Evolutionary conservation across 495 filamentous ascomycete genomes (phyloP), one percentile per base, ranked within the genome.

Genomic region (Hypomontagnella monticulosa): DNA sequence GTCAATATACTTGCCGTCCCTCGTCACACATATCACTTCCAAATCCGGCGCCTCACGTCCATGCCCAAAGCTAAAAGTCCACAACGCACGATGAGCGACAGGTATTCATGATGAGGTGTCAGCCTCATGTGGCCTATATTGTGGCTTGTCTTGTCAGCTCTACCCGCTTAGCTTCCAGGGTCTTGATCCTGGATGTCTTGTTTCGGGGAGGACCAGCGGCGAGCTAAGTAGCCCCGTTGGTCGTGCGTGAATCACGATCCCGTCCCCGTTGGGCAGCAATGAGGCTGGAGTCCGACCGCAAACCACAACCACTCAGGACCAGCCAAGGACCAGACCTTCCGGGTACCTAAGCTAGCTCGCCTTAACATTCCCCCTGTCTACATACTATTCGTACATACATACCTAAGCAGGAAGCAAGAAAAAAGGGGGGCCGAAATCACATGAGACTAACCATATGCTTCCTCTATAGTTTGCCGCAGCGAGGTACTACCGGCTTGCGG

Each of bases 401-500:
- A 40, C 48, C 58, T 53, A 56, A 64, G 56, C 42, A 57, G 33
- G 51, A 27, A n/a, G n/a, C n/a, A n/a, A n/a, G n/a, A n/a, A n/a
- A 55, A 60, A 49, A n/a, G 34, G 37, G 36, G 62, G 43, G 37
- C 33, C 34, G 34, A 63, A 50, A 70, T 67, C 51, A 66, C 62
- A 77, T 73, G 72, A 73, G 71, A 74, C 77, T 81, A 79, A 80
- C 76, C 55, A 38, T 61, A 64, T 54, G 52, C 53, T 57, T 69
- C 44, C 61, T 57, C 37, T 67, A 73, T 79, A 96, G 92, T 93
- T 85, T 77, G 87, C 85, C 74, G 89, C 93, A 46, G 96, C 96
- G 58, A 91, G 90, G 81, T 98, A 97, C 79, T 93, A 97, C 75
- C 92, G 94, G 66, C 84, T 93, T 66, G 95, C 95, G 36, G 95